Evolutionary conservation across 805 yeast genomes (phyloP).

Genomic region (Danielozyma ontarioensis): DNA sequence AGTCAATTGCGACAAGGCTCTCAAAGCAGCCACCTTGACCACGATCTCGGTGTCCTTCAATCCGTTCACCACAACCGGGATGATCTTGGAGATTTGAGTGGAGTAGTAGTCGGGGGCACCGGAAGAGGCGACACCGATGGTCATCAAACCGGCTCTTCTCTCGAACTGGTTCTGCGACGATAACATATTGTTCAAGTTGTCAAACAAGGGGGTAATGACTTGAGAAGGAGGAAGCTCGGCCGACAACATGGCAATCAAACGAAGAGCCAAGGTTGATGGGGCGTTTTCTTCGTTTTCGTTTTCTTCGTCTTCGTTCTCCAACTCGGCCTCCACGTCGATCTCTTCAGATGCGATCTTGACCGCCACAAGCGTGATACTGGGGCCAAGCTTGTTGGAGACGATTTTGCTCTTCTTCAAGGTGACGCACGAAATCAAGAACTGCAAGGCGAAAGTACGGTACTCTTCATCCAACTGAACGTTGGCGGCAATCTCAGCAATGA

Average conservation of each 20-base stretch:
- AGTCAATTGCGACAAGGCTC: conserved; percentile 72
- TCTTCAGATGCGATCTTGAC: conserved; percentile 74
- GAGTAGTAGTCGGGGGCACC: conserved; percentile 94
- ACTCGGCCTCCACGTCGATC: conserved; percentile 68
- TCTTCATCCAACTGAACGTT: conserved; percentile 71
- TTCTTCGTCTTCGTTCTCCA: conserved; percentile 78
- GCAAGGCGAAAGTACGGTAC: conserved; percentile 75
- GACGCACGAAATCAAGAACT: conserved; percentile 74
- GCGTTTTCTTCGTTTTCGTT: conserved; percentile 90
- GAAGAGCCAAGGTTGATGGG: conserved; percentile 71
- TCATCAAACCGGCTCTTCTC: conserved; percentile 81
- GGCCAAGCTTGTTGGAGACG: conserved; percentile 77
- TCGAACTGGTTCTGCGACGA: conserved; percentile 64
- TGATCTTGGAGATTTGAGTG: conserved; percentile 65
- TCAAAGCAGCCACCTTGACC: conserved; percentile 83
- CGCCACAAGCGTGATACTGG: conserved; percentile 68
- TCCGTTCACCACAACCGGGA: conserved; percentile 70
- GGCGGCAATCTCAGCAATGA: conserved; percentile 71
- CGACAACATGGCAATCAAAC: conserved; percentile 74
- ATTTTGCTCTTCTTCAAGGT: conserved; percentile 79
- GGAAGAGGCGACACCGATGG: conserved; percentile 76
- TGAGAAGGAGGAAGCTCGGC: conserved; percentile 89
- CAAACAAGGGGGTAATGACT: conserved; percentile 75
- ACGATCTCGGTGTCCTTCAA: conserved; percentile 67
- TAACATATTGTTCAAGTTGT: conserved; percentile 52